These are phyloP conservation scores for Tilletia indica DNA, from an alignment of 1,284 basidiomycete genomes.

Conservation along the genomic window DNA sequence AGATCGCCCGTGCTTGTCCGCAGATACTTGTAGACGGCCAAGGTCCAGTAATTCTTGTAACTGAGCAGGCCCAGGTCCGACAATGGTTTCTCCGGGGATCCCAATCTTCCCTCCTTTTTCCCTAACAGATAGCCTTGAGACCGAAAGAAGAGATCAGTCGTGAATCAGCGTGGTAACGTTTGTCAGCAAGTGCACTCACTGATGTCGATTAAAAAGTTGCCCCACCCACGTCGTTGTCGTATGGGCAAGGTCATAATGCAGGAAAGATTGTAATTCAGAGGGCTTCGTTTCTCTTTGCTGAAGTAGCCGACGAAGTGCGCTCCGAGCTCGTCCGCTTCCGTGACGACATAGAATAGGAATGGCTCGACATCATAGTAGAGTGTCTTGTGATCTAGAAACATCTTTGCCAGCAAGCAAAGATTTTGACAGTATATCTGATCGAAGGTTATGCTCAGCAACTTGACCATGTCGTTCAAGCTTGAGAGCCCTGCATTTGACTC, in stretches of 20 bases:
- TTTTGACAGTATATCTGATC: conserved; percentile 89
- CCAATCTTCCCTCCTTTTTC: conserved; percentile 91
- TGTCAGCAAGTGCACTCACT: conserved; percentile 65
- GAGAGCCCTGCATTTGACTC: neutral
- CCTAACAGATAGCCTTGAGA: conserved; percentile 87
- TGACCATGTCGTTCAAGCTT: neutral
- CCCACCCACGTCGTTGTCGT: conserved; percentile 88
- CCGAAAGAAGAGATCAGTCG: neutral
- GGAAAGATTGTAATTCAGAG: conserved; percentile 87
- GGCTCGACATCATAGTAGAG: conserved; percentile 99
- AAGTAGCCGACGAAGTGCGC: conserved; percentile 97
- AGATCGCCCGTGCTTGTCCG: conserved; percentile 64
- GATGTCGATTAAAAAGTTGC: conserved; percentile 93
- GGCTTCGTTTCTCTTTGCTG: conserved; percentile 95
- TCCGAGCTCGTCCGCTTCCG: conserved; percentile 82
- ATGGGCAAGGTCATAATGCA: conserved; percentile 99
- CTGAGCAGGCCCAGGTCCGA: conserved; percentile 87
- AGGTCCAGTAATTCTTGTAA: conserved; percentile 93
- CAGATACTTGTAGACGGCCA: conserved; percentile 82
- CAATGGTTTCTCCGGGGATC: conserved; percentile 95
- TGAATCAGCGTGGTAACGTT: neutral
- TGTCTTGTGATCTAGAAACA: conserved; percentile 99
- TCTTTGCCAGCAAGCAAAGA: conserved; percentile 95
- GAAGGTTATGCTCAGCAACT: conserved; percentile 16
- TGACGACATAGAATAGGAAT: conserved; percentile 97